Evolutionary conservation across 305 asterid genomes (phyloP).

Genomic region (Fraxinus xanthoxyloides): DNA sequence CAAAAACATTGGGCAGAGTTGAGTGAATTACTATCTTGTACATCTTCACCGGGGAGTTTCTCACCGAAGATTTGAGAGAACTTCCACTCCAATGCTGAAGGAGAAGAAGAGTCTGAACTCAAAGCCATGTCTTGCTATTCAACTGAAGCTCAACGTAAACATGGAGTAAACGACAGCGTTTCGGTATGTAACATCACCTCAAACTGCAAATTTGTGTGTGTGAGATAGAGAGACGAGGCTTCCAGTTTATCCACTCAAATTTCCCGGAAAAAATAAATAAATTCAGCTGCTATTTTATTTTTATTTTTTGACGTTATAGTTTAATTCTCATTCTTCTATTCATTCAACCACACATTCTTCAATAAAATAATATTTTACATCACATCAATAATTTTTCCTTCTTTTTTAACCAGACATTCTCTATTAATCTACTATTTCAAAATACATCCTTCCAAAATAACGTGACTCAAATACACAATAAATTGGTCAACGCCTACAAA

Average conservation of each 20-base stretch:
- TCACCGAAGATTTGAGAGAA: conserved; percentile 80
- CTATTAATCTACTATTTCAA: no score
- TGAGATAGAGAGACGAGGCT: background rate
- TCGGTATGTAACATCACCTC: background rate
- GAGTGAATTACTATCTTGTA: conserved; percentile 52
- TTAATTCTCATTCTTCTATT: no score
- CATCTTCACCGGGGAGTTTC: conserved; percentile 54
- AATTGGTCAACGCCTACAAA: no score
- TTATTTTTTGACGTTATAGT: no score
- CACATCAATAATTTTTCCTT: no score
- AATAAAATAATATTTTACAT: no score
- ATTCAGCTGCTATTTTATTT: background rate
- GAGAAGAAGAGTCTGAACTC: conserved; percentile 34
- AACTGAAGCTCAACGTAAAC: conserved; percentile 20
- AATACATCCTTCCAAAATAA: no score
- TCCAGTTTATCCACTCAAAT: conserved; percentile 38
- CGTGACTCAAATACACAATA: no score
- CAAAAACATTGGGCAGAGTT: background rate
- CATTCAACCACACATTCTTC: no score
- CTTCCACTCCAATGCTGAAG: conserved; percentile 51
- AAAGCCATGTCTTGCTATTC: conserved; percentile 30
- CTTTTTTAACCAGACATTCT: no score
- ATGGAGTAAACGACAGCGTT: conserved; percentile 26
- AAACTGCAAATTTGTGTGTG: conserved; percentile 10
- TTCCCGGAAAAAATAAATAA: background rate